Evolutionary conservation across 257 asterid genomes (phyloP), one percentile per base, ranked within the genome.

Genomic region (Phtheirospermum japonicum): DNA sequence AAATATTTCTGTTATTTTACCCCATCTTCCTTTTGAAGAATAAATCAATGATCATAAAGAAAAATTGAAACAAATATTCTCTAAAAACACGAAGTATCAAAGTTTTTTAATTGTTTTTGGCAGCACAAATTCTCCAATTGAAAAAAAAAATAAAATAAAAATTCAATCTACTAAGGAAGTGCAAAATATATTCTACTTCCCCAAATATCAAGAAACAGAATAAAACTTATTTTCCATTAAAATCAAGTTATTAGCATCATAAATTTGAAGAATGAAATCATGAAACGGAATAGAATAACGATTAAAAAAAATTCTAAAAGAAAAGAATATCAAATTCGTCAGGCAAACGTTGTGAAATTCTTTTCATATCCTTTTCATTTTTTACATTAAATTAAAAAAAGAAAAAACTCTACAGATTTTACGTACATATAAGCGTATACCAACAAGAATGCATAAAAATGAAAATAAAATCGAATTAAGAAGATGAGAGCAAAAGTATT

Each of bases 1-100:
- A 17, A 16, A 16, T 6, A 48, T 4, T 6, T 3, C 3, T 49
- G 14, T 9, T 5, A 5, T 40, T 40, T 55, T 73, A 73, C 78
- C 71, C 76, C 68, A 77, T 69, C 73, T 73, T 77, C 78, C 69
- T 52, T 54, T 69, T 4, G 78, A 61, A 43, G 71, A 72, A 52
- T 13, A 14, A 30, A 7, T 40, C 34, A 61, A 4, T 36, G n/a
- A n/a, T n/a, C n/a, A n/a, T n/a, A n/a, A n/a, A n/a, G n/a, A n/a
- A n/a, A n/a, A n/a, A n/a, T n/a, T n/a, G n/a, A n/a, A n/a, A n/a
- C n/a, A n/a, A n/a, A n/a, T n/a, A n/a, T n/a, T n/a, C n/a, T n/a
- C n/a, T n/a, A n/a, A n/a, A n/a, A n/a, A n/a, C n/a, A n/a, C n/a
- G n/a, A n/a, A n/a, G n/a, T n/a, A n/a, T n/a, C n/a, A n/a, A n/a